These are phyloP conservation scores for Neofusicoccum laricinum DNA, from an alignment of 2,329 filamentous ascomycete genomes.

Conservation along the genomic window DNA sequence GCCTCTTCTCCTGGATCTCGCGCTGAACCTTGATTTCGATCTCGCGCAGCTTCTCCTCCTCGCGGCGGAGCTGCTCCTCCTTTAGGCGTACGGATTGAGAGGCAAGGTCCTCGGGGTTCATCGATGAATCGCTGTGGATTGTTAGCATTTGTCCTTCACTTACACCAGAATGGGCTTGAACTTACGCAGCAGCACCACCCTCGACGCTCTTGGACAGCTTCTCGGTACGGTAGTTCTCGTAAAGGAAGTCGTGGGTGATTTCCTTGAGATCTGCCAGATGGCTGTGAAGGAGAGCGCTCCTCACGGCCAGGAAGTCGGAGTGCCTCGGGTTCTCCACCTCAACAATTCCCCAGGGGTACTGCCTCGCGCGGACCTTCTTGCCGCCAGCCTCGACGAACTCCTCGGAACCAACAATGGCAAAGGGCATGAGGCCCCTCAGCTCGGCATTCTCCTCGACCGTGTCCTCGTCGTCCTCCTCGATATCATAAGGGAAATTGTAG, in stretches of 20 bases:
- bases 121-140: conserved; percentile 66
- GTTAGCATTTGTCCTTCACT: conserved; percentile 28
- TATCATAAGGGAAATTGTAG: conserved; percentile 99
- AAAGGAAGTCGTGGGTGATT: conserved; percentile 99
- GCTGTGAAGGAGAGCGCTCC: conserved; percentile 93
- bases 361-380: conserved; percentile 85
- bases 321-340: conserved; percentile 99
- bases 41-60: conserved; percentile 99
- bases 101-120: conserved; percentile 96
- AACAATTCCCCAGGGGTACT: conserved; percentile 98
- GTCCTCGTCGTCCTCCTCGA: conserved; percentile 98
- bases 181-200: conserved; percentile 81
- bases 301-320: conserved; percentile 96
- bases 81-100: conserved; percentile 97
- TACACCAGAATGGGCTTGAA: conserved; percentile 30
- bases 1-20: conserved; percentile 99
- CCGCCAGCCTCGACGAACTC: conserved; percentile 92
- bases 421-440: conserved; percentile 95
- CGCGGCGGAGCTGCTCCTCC: conserved; percentile 97
- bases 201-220: conserved; percentile 99
- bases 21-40: conserved; percentile 99
- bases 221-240: conserved; percentile 99
- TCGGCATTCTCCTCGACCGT: conserved; percentile 99
- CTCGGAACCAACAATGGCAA: conserved; percentile 97
- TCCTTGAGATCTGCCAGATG: conserved; percentile 98